These are phyloP conservation scores for Leccinellum albellum DNA, from an alignment of 768 basidiomycete genomes.

Conservation along the genomic window DNA sequence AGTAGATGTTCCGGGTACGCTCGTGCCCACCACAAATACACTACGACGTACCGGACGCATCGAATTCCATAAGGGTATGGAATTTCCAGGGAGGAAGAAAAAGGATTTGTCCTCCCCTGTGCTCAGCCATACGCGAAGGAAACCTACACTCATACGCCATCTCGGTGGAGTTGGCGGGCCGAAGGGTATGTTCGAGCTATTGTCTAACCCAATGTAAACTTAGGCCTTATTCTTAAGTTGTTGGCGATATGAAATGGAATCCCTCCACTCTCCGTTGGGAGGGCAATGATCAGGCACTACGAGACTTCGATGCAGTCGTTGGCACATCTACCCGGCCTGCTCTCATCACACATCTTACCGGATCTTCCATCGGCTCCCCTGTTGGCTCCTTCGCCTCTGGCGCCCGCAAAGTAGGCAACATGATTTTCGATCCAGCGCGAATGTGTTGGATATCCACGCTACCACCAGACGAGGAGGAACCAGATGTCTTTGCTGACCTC, in stretches of 20 bases:
- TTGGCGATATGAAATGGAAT: constrained; percentile 98
- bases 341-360: constrained; percentile 90
- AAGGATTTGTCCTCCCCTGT: constrained; percentile 45
- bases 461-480: constrained; percentile 86
- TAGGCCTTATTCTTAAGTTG: constrained; percentile 47
- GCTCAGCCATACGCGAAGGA: constrained; percentile 51
- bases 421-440: constrained; percentile 91
- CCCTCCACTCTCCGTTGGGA: constrained; percentile 89
- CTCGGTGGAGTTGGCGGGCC: constrained; percentile 61
- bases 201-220: constrained; percentile 10
- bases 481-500: constrained; percentile 91
- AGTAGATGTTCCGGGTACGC: constrained; percentile 25
- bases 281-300: constrained; percentile 89
- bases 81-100: constrained; percentile 51
- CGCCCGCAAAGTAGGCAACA: constrained; percentile 91
- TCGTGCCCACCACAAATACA: constrained; percentile 46
- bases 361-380: constrained; percentile 81
- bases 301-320: constrained; percentile 82
- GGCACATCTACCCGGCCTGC: constrained; percentile 88
- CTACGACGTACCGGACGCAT: constrained; percentile 57
- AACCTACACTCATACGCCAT: constrained; percentile 87
- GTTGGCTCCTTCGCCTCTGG: constrained; percentile 70
- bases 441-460: constrained; percentile 95
- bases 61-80: constrained; percentile 46
- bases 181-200: constrained; percentile 55